Base-by-base conservation (phyloP, 2,329 filamentous ascomycete genomes). In the Venturia asperata region DNA sequence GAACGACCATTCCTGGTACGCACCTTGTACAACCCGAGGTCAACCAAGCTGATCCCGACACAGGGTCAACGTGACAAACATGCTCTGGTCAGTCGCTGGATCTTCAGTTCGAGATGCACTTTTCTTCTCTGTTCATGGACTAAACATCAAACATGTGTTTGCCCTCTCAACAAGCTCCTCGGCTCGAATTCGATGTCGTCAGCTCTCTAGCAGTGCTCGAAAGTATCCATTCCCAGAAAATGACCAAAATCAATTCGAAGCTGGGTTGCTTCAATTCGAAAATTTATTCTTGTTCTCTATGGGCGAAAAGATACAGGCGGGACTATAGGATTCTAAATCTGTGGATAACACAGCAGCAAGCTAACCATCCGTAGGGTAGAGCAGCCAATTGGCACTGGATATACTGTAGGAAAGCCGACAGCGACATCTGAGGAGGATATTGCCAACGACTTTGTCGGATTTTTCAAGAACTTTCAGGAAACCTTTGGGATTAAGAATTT, bases 331-430 rank as follows among this genome's bases (percentile, higher is more conserved):
- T 49, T 24, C 6, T 24, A 10, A 10, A 1, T n/a, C 24, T 6
- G 21, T 15, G 21, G 27, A 27, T 27, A 5, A 21, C 15, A 52
- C 1, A 27, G 5, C 11, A 13, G 11, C 11, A 27, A 7, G 21
- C 47, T 52, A 15, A 52, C 24, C 9, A 27, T 49, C 19, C 3
- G 17, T 24, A 61, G 58, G 49, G 63, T 70, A 19, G 68, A 70
- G 62, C 67, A 70, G n/a, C 69, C 69, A 4, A 58, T 69, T 17
- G 69, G 69, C 15, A 67, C 67, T 19, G 70, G 69, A 11, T 69
- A 65, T 58, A 63, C 63, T 19, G 61, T 39, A 15, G 66, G 67
- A 19, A 65, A 21, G 24, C 34, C 58, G 19, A 66, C 61, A 24
- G 65, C 65, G 7, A 68, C 58, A 1, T 65, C 64, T 27, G 66